A percentile compares a stretch with the other conserved stretches of the same genome.
Conservation (phyloP, 139 green algal genomes). For the Eudorina sp. region DNA sequence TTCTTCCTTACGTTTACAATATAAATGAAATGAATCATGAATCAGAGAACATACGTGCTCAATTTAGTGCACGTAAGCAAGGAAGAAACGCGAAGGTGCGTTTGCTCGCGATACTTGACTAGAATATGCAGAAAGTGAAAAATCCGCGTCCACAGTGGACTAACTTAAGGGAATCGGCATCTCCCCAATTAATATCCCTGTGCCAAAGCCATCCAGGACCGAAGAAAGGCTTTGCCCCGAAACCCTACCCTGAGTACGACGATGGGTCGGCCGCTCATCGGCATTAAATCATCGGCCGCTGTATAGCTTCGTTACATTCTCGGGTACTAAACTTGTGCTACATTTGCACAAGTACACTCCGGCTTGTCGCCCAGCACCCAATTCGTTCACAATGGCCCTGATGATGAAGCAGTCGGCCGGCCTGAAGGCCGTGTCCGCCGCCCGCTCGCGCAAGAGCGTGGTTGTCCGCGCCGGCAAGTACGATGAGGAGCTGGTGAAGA, state of each 20-base stretch:
- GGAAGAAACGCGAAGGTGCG: too few species aligned
- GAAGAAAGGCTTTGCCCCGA: too few species aligned
- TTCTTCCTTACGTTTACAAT: too few species aligned
- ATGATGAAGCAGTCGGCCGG: slow-evolving; percentile 34
- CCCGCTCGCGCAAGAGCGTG: slow-evolving; percentile 20
- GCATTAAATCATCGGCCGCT: not conserved
- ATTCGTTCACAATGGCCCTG: slow-evolving; percentile 33
- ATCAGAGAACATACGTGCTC: too few species aligned
- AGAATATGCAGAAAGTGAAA: too few species aligned
- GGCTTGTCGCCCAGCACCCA: slow-evolving; percentile 26
- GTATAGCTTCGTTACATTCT: not conserved
- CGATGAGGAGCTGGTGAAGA: slow-evolving; percentile 92
- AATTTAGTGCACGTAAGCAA: too few species aligned
- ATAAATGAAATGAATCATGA: too few species aligned
- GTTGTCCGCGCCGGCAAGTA: slow-evolving; percentile 73
- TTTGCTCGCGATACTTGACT: too few species aligned
- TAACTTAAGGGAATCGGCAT: too few species aligned
- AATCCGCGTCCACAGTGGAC: too few species aligned
- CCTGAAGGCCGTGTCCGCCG: slow-evolving; percentile 44
- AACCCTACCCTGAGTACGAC: slow-evolving; percentile 33
- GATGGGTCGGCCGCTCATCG: not conserved
- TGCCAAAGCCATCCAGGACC: too few species aligned
- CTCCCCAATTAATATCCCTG: too few species aligned
- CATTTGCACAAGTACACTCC: slow-evolving; percentile 18
- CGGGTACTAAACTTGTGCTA: not conserved